Percentiles rank a stretch among this genome's conserved stretches.
Conservation (phyloP, 2,329 filamentous ascomycete genomes). For the Xylaria sp. region DNA sequence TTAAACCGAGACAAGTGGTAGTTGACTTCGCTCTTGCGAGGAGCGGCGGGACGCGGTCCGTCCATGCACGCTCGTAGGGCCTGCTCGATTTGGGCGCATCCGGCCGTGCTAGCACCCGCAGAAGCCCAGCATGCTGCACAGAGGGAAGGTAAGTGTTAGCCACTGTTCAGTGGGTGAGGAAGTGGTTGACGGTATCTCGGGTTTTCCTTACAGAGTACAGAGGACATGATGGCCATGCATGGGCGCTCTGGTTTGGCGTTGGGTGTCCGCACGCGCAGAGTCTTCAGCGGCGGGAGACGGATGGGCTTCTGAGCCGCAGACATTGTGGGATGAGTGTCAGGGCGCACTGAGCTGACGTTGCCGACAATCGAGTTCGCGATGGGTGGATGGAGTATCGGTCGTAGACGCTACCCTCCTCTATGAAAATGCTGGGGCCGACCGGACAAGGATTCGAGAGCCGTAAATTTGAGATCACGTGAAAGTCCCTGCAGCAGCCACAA, state of each 20-base stretch:
- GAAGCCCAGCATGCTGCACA: slow-evolving; percentile 81
- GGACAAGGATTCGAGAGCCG: background rate
- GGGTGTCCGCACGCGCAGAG: slow-evolving; percentile 60
- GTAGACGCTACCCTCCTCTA: background rate
- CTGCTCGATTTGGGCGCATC: slow-evolving; percentile 64
- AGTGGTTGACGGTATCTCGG: background rate
- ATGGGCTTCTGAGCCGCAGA: slow-evolving; percentile 56
- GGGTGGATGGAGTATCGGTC: background rate
- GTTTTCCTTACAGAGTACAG: slow-evolving; percentile 56
- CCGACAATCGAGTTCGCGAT: slow-evolving; percentile 1
- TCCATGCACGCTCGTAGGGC: slow-evolving; percentile 79
- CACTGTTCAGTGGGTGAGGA: background rate
- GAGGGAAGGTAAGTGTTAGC: slow-evolving; percentile 11
- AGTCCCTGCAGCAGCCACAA: background rate
- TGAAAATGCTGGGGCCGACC: slow-evolving; percentile 5
- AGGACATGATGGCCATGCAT: slow-evolving; percentile 62
- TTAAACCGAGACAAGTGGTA: slow-evolving; percentile 84
- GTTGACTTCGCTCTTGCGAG: slow-evolving; percentile 82
- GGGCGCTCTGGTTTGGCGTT: slow-evolving; percentile 57
- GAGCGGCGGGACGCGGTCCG: slow-evolving; percentile 60
- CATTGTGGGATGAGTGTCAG: slow-evolving; percentile 43
- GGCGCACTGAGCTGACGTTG: background rate
- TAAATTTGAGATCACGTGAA: slow-evolving; percentile 15
- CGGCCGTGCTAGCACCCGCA: slow-evolving; percentile 68
- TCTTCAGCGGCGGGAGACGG: slow-evolving; percentile 62